Base-by-base conservation (phyloP, 768 basidiomycete genomes). In the Kwoniella bestiolae region DNA sequence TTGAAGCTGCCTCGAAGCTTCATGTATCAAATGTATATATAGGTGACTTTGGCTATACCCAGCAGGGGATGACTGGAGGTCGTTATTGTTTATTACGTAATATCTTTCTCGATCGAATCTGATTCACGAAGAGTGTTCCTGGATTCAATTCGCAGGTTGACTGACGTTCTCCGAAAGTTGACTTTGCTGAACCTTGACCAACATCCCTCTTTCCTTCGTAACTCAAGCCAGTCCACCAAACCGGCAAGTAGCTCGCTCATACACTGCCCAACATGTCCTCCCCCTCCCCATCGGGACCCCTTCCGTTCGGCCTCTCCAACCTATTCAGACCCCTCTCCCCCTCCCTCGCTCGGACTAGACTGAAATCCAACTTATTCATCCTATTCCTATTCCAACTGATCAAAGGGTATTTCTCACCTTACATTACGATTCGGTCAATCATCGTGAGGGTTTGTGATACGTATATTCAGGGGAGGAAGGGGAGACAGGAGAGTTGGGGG, bases 311-410 rank as follows among this genome's bases (percentile, higher is more conserved):
- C 23, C 35, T 65, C 31, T 65, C 63, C 5, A 51, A 29, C 16
- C 7, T 66, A 11, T 53, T 66, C 31, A 49, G 29, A 60, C 65
- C 73, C 3, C 53, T 74, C 5, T 60, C 71, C 1, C 61, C 49
- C 3, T 26, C 60, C 16, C 31, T 73, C 23, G 73, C 76, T 11
- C 60, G 34, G 16, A 60, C 59, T 7, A 49, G 73, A 16, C 63
- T 77, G 12, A 77, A 77, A 59, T 57, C 70, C 35, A 77, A 77
- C 56, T n/a, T 68, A 32, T 72, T 77, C 63, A 50, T 63, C 16
- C 51, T 77, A 11, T 60, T 71, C 35, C 51, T 77, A 21, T 53
- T 61, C 44, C 23, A 41, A 11, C 7, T 66, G 9, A 11, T 75
- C 28, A 57, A 56, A 23, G 26, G 32, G 9, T 32, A 66, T 31